Evolutionary conservation across 106 monocot genomes (phyloP).

Genomic region (Apostasia shenzhenica): DNA sequence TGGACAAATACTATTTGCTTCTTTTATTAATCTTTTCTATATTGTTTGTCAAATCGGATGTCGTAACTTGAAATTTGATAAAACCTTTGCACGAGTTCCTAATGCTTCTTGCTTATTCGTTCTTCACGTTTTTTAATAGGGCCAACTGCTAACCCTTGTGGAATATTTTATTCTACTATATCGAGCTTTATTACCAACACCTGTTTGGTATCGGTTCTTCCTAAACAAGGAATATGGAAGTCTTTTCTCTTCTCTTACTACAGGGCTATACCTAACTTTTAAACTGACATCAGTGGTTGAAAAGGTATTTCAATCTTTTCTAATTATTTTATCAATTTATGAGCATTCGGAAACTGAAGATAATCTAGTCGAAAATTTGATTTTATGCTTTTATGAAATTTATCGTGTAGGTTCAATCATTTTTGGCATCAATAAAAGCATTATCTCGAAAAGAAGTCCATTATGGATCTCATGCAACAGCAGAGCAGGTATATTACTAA

Average conservation of each 20-base stretch:
- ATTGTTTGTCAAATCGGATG: not conserved
- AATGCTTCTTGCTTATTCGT: not conserved
- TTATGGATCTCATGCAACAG: constrained; percentile 79
- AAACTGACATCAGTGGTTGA: constrained; percentile 90
- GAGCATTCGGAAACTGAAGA: not conserved
- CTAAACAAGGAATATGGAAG: constrained; percentile 92
- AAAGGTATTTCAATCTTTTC: constrained; percentile 37
- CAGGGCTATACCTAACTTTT: constrained; percentile 84
- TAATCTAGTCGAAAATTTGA: not conserved
- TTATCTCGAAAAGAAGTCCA: constrained; percentile 78
- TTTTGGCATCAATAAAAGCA: constrained; percentile 61
- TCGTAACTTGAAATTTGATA: not conserved
- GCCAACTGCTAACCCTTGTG: constrained; percentile 88
- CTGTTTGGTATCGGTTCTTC: constrained; percentile 96
- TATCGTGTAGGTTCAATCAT: constrained; percentile 59
- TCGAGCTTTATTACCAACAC: constrained; percentile 77
- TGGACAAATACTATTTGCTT: too few species aligned
- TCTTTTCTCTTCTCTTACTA: constrained; percentile 87
- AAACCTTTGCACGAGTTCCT: not conserved
- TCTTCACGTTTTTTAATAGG: constrained; percentile 26
- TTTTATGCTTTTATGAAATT: not conserved
- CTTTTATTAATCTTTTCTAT: too few species aligned
- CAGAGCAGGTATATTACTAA: constrained; percentile 58
- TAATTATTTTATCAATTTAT: not conserved
- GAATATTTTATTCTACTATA: constrained; percentile 85